Evolutionary conservation across 2,329 filamentous ascomycete species (phyloP), one percentile per base, ranked within the genome.

Genomic region (Paecilomyces sp.): DNA sequence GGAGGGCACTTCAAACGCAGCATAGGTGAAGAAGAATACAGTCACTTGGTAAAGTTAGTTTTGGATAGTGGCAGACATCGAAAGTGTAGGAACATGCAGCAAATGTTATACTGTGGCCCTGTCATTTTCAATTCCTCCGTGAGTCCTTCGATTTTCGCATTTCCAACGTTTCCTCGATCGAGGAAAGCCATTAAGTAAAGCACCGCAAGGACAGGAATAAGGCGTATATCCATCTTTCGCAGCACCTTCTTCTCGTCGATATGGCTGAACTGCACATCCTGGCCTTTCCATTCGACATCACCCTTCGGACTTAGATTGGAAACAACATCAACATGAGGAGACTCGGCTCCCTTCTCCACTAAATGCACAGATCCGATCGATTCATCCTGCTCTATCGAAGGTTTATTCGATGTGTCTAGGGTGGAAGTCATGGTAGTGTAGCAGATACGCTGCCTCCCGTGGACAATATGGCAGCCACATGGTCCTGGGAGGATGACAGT

Each of bases 241-340:
- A 78, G 65, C 15, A 76, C 71, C 53, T 70, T 71, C 62, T 75
- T 76, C 58, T 75, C 73, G 58, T 76, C 71, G 5, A 76, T 67
- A 61, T 75, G 71, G 22, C 70, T 70, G 53, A 76, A 76, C 9
- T 64, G 18, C 22, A 11, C 50, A 53, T 24, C 18, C 13, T 4
- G 18, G 24, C 50, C 50, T 24, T 28, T 28, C 18, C 50, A 53
- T 24, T 25, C 50, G 18, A 28, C 22, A 53, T 53, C 50, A 24
- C 24, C 3, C 2, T 28, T 12, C 9, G 25, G 8, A 28, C 24
- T 28, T 6, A 22, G 7, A 13, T 53, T 53, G 11, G 18, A 22
- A 28, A 24, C 18, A 53, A 22, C 36, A 41, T 13, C 13, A 18
- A 41, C 11, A 41, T n/a, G 6, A 41, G 7, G 50, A 28, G 18